phyloP scores from a whole-genome alignment of 1,139 yeast genomes.

The Yamadazyma spencermartinsiae region DNA sequence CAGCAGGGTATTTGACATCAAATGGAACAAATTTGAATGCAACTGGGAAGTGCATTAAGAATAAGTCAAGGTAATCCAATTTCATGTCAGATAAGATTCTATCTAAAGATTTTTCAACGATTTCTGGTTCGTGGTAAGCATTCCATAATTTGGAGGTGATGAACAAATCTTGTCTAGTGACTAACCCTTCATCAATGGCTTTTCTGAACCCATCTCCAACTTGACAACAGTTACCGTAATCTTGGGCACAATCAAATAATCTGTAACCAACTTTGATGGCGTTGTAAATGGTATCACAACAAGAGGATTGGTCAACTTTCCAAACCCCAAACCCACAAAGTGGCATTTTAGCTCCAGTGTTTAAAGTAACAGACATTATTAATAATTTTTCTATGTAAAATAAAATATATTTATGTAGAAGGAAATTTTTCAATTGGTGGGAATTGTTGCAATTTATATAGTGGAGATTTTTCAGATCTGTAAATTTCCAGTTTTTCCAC shows the following conservation, averaged over 20 bases:
- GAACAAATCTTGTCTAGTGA: slow-evolving; percentile 69
- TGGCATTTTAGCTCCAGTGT: slow-evolving; percentile 63
- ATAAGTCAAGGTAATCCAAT: slow-evolving; percentile 70
- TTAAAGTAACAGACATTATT: slow-evolving; percentile 43
- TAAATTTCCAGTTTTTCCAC: background rate
- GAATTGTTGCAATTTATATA: background rate
- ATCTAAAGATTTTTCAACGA: slow-evolving; percentile 58
- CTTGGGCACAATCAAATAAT: slow-evolving; percentile 74
- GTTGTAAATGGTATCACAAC: slow-evolving; percentile 61
- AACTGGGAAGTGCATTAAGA: slow-evolving; percentile 80
- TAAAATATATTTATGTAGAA: background rate
- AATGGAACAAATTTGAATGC: slow-evolving; percentile 72
- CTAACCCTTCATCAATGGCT: slow-evolving; percentile 69
- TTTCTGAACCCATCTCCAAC: slow-evolving; percentile 67
- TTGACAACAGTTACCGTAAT: slow-evolving; percentile 75
- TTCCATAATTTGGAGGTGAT: slow-evolving; percentile 85
- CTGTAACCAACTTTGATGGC: slow-evolving; percentile 75
- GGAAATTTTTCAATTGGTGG: background rate
- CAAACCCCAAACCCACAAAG: slow-evolving; percentile 68
- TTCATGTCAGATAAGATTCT: slow-evolving; percentile 64
- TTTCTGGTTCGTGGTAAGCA: slow-evolving; percentile 65
- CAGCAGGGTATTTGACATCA: slow-evolving; percentile 76
- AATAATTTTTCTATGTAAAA: background rate
- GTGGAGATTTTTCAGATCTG: background rate
- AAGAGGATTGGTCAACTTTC: slow-evolving; percentile 58